Base-by-base conservation (phyloP, 805 yeast species). In the Tetrapisispora taiwanensis region DNA sequence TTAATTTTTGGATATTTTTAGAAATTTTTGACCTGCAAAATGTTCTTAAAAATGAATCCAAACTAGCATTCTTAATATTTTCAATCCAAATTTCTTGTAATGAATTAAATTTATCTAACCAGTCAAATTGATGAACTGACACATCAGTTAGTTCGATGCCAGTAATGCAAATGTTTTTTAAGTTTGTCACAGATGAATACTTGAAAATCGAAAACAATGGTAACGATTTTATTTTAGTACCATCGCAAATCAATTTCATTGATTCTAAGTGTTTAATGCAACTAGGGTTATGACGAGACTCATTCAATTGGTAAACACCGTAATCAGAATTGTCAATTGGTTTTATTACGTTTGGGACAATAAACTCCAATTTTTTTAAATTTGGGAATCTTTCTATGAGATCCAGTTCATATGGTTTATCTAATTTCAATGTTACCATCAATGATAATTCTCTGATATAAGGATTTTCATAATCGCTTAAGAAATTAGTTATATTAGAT, bases 31-130 rank as follows among this genome's bases (percentile, higher is more conserved):
- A 38, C 9, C 49, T 43, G 22, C 48, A 37, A 18, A 58, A 18
- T 7, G 49, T 18, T 2, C 43, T 33, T 30, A 62, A 35, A 28
- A 62, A 52, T 6, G 48, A 43, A 5, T 28, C 30, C 8, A 62
- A 37, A 10, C 45, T 48, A 6, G 55, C 50, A 34, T 52, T 47
- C 17, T 46, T 46, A 41, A 55, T 59, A 36, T 58, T 53, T 48
- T 62, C 67, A 4, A 62, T 36, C 64, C 65, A 60, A 15, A 62
- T 30, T 33, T 55, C 58, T 35, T 47, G 39, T 28, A 62, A 30
- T 19, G 42, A 36, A 2, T 41, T 48, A 36, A 59, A 56, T 18
- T 53, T 44, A 7, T 28, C 15, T 15, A 62, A 42, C 65, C 65
- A 60, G 5, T 46, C 44, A 22, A 58, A 54, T 24, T 28, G 48